Conservation (phyloP, 345 rosid species). For the Euphorbia lathyris region DNA sequence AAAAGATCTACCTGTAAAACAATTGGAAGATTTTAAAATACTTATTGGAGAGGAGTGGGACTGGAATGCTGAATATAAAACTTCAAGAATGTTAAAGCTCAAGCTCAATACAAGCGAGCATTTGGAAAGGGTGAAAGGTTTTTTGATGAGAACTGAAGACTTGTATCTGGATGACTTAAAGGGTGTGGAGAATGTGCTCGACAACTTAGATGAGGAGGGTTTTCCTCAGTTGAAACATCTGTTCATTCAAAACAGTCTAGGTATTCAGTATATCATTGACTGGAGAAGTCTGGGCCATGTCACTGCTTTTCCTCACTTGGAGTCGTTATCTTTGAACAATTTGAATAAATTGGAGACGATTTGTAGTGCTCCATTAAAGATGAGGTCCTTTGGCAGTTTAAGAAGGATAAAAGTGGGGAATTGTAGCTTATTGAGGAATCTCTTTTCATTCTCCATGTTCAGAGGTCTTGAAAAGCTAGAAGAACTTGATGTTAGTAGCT, state of each 20-base stretch:
- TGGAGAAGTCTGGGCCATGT: not conserved
- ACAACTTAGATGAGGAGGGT: constrained; percentile 17
- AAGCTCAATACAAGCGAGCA: not conserved
- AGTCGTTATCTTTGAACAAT: constrained; percentile 7
- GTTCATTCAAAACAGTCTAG: not conserved
- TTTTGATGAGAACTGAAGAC: constrained; percentile 18
- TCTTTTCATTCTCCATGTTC: constrained; percentile 16
- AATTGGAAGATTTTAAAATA: no score
- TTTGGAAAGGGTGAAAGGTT: not conserved
- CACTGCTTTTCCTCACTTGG: constrained; percentile 7
- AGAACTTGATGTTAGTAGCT: constrained; percentile 7
- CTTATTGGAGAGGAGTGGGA: no score
- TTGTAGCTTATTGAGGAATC: constrained; percentile 19
- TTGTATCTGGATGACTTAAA: constrained; percentile 9
- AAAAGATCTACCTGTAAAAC: no score
- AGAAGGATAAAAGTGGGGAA: constrained; percentile 1
- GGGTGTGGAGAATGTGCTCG: constrained; percentile 11
- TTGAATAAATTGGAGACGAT: constrained; percentile 19
- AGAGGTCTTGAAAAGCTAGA: constrained; percentile 5
- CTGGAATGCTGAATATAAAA: no score
- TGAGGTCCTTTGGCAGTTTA: constrained; percentile 15
- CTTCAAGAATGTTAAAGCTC: constrained; percentile 15
- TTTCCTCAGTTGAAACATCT: constrained; percentile 21
- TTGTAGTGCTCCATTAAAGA: not conserved
- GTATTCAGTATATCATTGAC: constrained; percentile 4